Evolutionary conservation across 2,329 filamentous ascomycete genomes (phyloP).

Genomic region (Colletotrichum nymphaeae): DNA sequence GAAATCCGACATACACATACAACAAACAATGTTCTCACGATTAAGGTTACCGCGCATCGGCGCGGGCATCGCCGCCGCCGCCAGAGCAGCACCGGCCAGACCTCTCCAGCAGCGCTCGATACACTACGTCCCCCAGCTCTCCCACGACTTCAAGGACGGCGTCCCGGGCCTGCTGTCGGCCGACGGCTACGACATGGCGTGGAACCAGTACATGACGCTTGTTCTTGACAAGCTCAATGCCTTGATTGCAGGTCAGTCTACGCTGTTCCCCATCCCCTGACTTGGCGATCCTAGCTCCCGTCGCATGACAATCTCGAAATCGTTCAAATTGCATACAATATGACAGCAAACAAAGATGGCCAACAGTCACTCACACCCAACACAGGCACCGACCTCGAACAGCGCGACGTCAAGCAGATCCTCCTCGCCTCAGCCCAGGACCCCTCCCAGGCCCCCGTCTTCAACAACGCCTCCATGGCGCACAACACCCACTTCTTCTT

Average conservation of each 20-base stretch:
- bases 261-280: not conserved
- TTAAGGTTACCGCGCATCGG: slow-evolving; percentile 62
- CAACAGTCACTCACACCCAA: not conserved
- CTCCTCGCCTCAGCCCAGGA: slow-evolving; percentile 82
- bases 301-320: not conserved
- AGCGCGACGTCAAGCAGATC: slow-evolving; percentile 73
- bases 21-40: slow-evolving; percentile 60
- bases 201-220: slow-evolving; percentile 82
- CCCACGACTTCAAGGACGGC: slow-evolving; percentile 59
- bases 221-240: slow-evolving; percentile 82
- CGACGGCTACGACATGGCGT: slow-evolving; percentile 79
- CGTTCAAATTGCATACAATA: no score
- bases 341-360: no score
- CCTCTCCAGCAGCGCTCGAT: slow-evolving; percentile 51
- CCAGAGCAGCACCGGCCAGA: slow-evolving; percentile 39
- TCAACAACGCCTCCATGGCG: slow-evolving; percentile 97
- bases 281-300: not conserved
- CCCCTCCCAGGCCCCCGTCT: slow-evolving; percentile 79
- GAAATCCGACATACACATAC: slow-evolving; percentile 40
- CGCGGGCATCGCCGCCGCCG: slow-evolving; percentile 38
- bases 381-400: slow-evolving; percentile 72
- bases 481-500: slow-evolving; percentile 93
- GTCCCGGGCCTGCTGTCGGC: slow-evolving; percentile 79
- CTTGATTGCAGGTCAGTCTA: slow-evolving; percentile 74
- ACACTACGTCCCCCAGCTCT: slow-evolving; percentile 60